Percentiles rank a stretch among this genome's conserved stretches.
These are phyloP conservation scores for Vinca minor DNA, from an alignment of 257 asterid species.

Conservation along the genomic window DNA sequence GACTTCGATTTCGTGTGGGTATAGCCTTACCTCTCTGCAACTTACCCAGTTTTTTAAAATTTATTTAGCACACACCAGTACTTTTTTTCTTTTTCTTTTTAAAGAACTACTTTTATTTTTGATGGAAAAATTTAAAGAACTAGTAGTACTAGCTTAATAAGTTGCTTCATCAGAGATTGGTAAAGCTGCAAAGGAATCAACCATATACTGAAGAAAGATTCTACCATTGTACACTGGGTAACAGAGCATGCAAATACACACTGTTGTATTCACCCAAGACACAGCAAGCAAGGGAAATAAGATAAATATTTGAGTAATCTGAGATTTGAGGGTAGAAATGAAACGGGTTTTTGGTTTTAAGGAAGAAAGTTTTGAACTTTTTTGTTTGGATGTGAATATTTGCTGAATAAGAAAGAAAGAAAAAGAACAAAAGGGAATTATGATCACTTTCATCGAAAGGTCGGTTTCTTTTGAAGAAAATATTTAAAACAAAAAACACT, in stretches of 20 bases:
- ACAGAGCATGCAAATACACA: slow-evolving; percentile 41
- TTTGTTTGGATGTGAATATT: too few species aligned
- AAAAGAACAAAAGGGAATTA: slow-evolving; percentile 33
- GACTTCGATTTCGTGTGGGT: slow-evolving; percentile 54
- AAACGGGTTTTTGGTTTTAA: slow-evolving; percentile 2
- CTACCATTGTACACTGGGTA: slow-evolving; percentile 32
- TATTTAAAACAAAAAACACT: slow-evolving; percentile 29
- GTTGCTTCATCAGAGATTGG: slow-evolving; percentile 10
- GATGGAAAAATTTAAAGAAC: too few species aligned
- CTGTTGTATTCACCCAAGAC: slow-evolving; percentile 7
- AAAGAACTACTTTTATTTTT: too few species aligned
- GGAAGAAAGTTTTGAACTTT: slow-evolving; percentile 21
- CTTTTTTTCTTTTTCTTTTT: not conserved
- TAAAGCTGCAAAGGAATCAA: slow-evolving; percentile 49
- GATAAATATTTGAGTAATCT: slow-evolving; percentile 1
- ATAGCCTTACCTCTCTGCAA: slow-evolving; percentile 29
- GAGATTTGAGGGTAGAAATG: slow-evolving; percentile 10
- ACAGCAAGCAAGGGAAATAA: slow-evolving; percentile 13
- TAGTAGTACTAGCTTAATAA: too few species aligned
- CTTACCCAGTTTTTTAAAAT: slow-evolving; percentile 21
- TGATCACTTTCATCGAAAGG: slow-evolving; percentile 62
- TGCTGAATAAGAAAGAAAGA: slow-evolving; percentile 33
- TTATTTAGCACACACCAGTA: not conserved
- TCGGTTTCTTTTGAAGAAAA: slow-evolving; percentile 51
- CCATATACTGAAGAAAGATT: slow-evolving; percentile 33